Evolutionary conservation across 164 flowering plant genomes (phyloP).

Genomic region (Taxillus chinensis): DNA sequence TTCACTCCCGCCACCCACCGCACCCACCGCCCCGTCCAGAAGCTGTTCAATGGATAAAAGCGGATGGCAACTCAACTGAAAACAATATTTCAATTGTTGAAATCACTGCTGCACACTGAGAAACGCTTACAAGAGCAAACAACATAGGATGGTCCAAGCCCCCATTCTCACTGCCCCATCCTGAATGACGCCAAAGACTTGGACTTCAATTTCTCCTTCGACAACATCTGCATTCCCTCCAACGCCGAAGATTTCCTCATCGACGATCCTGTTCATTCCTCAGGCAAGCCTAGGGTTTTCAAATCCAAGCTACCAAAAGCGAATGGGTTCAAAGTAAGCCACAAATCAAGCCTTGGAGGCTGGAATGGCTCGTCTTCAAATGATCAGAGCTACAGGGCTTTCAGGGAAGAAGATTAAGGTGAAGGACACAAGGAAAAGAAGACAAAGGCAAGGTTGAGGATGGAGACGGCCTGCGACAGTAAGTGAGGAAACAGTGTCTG

Average conservation of each 20-base stretch:
- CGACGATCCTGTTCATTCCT: conserved; percentile 4
- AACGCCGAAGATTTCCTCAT: conserved; percentile 15
- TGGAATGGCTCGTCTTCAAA: conserved; percentile 11
- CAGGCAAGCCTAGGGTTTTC: conserved; percentile 10
- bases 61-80: too few species aligned
- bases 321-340: neutral
- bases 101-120: too few species aligned
- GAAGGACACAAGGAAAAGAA: conserved; percentile 37
- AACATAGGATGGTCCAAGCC: too few species aligned
- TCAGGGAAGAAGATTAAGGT: conserved; percentile 22
- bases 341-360: conserved; percentile 9
- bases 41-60: too few species aligned
- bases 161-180: too few species aligned
- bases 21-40: too few species aligned
- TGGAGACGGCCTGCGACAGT: too few species aligned
- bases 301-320: conserved; percentile 10
- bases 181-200: conserved; percentile 7
- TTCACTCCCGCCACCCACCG: too few species aligned
- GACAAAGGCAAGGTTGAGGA: conserved; percentile 66
- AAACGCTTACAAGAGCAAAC: too few species aligned
- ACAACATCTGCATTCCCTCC: conserved; percentile 27
- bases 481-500: too few species aligned
- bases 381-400: conserved; percentile 10
- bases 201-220: conserved; percentile 26
- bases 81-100: too few species aligned